phyloP scores from a whole-genome alignment of 2,329 filamentous ascomycete species.

The Hypoxylon sp. region DNA sequence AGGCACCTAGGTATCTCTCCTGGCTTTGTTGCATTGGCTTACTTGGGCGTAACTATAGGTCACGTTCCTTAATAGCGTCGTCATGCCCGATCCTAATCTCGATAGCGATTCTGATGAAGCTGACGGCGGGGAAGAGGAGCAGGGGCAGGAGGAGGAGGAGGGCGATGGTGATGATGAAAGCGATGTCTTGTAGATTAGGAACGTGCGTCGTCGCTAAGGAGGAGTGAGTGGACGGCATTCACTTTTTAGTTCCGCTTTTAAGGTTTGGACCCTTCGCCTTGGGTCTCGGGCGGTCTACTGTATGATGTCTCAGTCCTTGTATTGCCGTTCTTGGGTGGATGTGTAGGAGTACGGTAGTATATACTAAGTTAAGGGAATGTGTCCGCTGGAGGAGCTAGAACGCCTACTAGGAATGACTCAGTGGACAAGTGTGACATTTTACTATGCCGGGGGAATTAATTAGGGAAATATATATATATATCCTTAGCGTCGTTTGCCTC shows the following conservation, averaged over 20 bases:
- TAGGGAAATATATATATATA: not conserved
- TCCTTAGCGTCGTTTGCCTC: not conserved
- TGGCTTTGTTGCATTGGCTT: slow-evolving; percentile 9
- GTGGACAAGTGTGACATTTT: not conserved
- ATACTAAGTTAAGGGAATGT: not conserved
- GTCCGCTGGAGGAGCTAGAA: not conserved
- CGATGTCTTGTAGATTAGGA: not conserved
- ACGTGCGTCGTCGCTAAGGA: too few species aligned
- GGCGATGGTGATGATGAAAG: slow-evolving; percentile 7
- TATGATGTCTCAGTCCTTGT: not conserved
- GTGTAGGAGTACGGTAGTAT: not conserved
- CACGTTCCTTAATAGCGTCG: slow-evolving; percentile 78
- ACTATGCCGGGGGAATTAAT: not conserved
- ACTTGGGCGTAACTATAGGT: slow-evolving; percentile 63
- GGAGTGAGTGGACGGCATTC: not conserved
- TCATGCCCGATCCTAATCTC: slow-evolving; percentile 76
- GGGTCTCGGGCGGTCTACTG: not conserved
- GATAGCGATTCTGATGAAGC: slow-evolving; percentile 59
- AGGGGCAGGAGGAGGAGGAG: slow-evolving; percentile 23
- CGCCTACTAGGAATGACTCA: not conserved
- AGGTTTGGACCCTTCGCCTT: not conserved
- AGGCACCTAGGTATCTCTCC: too few species aligned
- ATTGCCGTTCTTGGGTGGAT: not conserved
- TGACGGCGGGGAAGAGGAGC: slow-evolving; percentile 38
- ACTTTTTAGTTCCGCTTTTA: not conserved